phyloP scores from a whole-genome alignment of 179 eudicot species.

The Vitellaria paradoxa region DNA sequence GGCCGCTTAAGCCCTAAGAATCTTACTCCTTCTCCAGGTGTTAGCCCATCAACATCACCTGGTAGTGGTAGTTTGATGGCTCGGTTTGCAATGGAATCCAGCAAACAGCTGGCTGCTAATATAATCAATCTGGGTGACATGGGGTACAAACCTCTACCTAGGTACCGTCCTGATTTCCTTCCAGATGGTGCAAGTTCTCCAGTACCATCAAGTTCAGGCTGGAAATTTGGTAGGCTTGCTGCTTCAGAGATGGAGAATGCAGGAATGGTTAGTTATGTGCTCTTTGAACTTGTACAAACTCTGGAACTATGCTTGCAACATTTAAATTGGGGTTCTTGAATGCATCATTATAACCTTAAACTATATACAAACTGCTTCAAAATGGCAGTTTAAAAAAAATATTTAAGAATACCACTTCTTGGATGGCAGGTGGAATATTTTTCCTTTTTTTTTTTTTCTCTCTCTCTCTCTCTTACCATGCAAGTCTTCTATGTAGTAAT shows the following conservation, averaged over 20 bases:
- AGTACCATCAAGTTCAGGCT: slow-evolving; percentile 40
- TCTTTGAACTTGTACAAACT: background rate
- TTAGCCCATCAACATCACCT: slow-evolving; percentile 79
- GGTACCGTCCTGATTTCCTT: slow-evolving; percentile 62
- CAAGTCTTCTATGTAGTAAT: background rate
- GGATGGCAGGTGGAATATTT: background rate
- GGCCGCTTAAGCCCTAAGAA: slow-evolving; percentile 78
- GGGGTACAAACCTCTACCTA: slow-evolving; percentile 75
- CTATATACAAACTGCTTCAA: background rate
- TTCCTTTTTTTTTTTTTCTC: too few species aligned
- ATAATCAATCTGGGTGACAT: slow-evolving; percentile 70
- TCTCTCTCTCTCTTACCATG: background rate
- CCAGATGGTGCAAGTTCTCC: slow-evolving; percentile 69
- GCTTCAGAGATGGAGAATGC: slow-evolving; percentile 61
- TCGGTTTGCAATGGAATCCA: slow-evolving; percentile 80
- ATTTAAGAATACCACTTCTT: background rate
- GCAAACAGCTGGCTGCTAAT: slow-evolving; percentile 83
- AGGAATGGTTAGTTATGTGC: slow-evolving; percentile 57
- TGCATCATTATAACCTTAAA: background rate
- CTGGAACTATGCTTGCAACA: background rate
- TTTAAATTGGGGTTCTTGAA: background rate
- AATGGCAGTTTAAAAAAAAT: background rate
- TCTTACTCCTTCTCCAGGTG: slow-evolving; percentile 74
- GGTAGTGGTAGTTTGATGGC: slow-evolving; percentile 68
- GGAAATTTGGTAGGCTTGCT: slow-evolving; percentile 57